Evolutionary conservation across 202 grass and related monocot species (phyloP).

Genomic region (Schoenoplectus triqueter): DNA sequence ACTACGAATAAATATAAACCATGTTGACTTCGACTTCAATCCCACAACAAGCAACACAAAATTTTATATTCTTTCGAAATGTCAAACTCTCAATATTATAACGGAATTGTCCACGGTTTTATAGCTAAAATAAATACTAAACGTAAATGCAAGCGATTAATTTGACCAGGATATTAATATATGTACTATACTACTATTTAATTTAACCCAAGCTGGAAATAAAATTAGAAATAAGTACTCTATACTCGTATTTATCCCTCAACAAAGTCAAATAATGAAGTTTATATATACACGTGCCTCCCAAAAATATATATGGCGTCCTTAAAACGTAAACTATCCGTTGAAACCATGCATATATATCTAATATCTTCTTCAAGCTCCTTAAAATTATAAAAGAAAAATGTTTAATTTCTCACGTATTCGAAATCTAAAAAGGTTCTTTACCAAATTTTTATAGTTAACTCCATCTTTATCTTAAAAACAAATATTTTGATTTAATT

Average conservation of each 20-base stretch:
- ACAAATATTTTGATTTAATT: too few relatives aligned
- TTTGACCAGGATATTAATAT: neutral
- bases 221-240: slow-evolving; percentile 23
- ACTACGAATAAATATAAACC: neutral
- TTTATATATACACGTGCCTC: neutral
- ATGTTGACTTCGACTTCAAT: neutral
- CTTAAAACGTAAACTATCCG: neutral
- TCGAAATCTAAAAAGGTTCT: too few relatives aligned
- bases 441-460: too few relatives aligned
- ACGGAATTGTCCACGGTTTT: neutral
- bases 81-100: neutral
- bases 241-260: neutral
- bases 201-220: slow-evolving; percentile 21
- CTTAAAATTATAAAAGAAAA: neutral
- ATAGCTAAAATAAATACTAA: neutral
- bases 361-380: neutral
- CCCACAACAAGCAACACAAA: neutral
- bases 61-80: neutral
- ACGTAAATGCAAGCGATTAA: neutral
- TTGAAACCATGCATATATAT: neutral
- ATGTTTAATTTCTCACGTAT: too few relatives aligned
- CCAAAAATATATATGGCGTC: neutral
- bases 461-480: too few relatives aligned
- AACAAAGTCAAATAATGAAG: slow-evolving; percentile 4
- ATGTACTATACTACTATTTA: neutral